Percentiles rank a stretch among this genome's conserved stretches.
These are phyloP conservation scores for Cytospora schulzeri DNA, from an alignment of 2,329 filamentous ascomycete species.

Conservation along the genomic window DNA sequence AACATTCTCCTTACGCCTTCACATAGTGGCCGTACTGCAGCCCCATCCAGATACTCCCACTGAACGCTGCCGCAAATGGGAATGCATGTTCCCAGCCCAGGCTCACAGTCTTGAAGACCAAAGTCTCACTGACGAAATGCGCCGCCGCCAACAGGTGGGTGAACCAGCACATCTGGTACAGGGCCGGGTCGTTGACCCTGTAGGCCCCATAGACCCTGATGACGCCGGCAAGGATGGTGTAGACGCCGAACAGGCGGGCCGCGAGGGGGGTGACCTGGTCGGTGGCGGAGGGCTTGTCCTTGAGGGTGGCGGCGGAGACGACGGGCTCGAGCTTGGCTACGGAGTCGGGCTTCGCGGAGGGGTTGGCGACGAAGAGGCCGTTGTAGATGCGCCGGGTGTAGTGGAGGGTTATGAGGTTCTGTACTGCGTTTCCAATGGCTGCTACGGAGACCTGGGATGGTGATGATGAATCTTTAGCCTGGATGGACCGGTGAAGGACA, in stretches of 20 bases:
- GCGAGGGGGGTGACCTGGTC: conserved; percentile 74
- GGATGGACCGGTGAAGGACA: neutral
- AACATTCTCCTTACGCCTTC: conserved; percentile 3
- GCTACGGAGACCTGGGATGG: conserved; percentile 71
- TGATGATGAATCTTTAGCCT: neutral
- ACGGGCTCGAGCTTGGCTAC: conserved; percentile 55
- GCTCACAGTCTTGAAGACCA: conserved; percentile 74
- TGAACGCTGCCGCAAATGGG: conserved; percentile 51
- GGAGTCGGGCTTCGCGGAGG: conserved; percentile 40
- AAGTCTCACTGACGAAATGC: conserved; percentile 81
- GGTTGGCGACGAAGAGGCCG: conserved; percentile 59
- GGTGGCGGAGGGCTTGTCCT: conserved; percentile 47
- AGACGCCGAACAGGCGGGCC: conserved; percentile 82
- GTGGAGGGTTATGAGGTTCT: conserved; percentile 77
- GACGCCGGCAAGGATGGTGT: conserved; percentile 78
- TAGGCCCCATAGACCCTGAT: conserved; percentile 84
- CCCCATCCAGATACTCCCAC: conserved; percentile 61
- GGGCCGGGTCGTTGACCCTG: conserved; percentile 68
- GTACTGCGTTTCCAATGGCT: conserved; percentile 81
- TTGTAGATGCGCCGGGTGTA: conserved; percentile 89
- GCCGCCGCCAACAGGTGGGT: conserved; percentile 77
- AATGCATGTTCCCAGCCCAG: conserved; percentile 60
- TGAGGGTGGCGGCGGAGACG: conserved; percentile 45
- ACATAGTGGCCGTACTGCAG: conserved; percentile 73
- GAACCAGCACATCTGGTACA: conserved; percentile 81